phyloP scores from a whole-genome alignment of 2,329 filamentous ascomycete genomes.

The Fusarium secorum region DNA sequence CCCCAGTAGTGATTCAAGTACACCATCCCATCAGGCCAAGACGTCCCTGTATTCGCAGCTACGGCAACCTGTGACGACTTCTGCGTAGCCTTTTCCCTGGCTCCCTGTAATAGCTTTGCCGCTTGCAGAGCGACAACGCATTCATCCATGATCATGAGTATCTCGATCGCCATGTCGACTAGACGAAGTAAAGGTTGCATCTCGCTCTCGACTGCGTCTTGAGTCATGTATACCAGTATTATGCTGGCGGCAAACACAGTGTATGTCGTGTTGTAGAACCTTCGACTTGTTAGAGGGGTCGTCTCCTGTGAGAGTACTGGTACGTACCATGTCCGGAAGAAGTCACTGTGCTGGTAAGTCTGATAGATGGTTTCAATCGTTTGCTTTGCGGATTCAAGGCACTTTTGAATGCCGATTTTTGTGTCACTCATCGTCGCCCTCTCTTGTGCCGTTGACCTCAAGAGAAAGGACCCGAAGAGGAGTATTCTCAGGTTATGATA shows the following conservation, averaged over 20 bases:
- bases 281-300: accelerated
- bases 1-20: background rate
- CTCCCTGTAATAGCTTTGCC: background rate
- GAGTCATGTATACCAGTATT: background rate
- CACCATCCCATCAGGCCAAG: background rate
- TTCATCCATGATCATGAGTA: background rate
- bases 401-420: background rate
- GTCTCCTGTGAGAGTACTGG: accelerated
- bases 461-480: background rate
- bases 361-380: background rate
- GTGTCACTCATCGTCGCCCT: background rate
- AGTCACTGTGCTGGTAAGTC: background rate
- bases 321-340: background rate
- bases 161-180: background rate
- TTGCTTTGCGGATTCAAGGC: background rate
- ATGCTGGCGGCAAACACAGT: background rate
- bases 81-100: background rate
- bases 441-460: background rate
- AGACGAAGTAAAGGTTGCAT: background rate
- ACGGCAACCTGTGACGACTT: background rate
- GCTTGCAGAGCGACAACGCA: background rate
- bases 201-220: background rate
- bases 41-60: background rate
- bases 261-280: background rate
- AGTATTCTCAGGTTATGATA: background rate